Percentiles rank a stretch among this genome's conserved stretches.
Conservation (phyloP, 306 rosid genomes). For the Cucurbita argyrosperma region DNA sequence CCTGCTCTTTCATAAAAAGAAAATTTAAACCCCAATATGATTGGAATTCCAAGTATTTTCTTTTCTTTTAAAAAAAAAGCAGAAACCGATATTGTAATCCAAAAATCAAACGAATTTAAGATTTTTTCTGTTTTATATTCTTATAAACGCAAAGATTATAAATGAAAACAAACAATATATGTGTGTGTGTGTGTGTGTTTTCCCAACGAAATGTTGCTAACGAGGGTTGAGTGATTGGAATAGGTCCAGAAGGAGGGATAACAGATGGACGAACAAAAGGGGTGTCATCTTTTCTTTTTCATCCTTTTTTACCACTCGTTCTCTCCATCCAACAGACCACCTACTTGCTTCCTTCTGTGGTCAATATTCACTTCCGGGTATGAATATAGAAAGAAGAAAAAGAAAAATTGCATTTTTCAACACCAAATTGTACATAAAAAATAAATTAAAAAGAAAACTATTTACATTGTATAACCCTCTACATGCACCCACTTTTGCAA, state of each 20-base stretch:
- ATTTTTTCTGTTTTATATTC: no score
- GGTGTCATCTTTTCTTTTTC: conserved; percentile 72
- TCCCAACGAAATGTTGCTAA: background rate
- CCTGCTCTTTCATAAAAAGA: no score
- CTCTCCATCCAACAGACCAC: conserved; percentile 73
- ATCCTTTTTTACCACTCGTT: conserved; percentile 82
- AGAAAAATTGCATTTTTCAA: background rate
- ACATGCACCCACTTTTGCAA: no score
- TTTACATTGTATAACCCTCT: no score
- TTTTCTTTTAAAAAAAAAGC: no score
- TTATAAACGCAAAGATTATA: background rate
- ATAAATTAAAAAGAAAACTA: no score
- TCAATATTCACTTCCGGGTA: conserved; percentile 73
- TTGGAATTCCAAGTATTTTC: no score
- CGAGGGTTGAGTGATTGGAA: background rate
- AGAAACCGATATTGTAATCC: no score
- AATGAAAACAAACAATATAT: no score
- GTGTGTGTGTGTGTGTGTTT: no score
- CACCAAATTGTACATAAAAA: background rate
- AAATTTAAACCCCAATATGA: no score
- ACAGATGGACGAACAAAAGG: conserved; percentile 65
- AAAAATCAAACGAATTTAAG: no score
- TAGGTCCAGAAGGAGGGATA: conserved; percentile 88
- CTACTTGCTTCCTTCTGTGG: conserved; percentile 61
- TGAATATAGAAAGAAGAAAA: conserved; percentile 15